A percentile compares a stretch with the other conserved stretches of the same genome.
These are phyloP conservation scores for Venturia oleaginea DNA, from an alignment of 2,329 filamentous ascomycete genomes.

Conservation along the genomic window DNA sequence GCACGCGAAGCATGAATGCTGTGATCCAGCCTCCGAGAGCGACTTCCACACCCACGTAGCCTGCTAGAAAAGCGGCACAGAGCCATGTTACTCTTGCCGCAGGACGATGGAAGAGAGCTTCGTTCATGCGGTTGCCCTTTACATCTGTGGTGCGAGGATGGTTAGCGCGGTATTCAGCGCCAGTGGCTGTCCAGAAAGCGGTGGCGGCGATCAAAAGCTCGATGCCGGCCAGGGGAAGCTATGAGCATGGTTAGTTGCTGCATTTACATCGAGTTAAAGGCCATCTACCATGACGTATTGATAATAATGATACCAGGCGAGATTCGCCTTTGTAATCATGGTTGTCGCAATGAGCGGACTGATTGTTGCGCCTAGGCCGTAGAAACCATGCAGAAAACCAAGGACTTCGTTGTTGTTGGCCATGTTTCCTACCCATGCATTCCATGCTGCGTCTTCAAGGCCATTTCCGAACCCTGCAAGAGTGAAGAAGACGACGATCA, in stretches of 20 bases:
- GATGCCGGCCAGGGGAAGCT: slow-evolving; percentile 46
- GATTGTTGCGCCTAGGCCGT: slow-evolving; percentile 62
- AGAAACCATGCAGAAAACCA: slow-evolving; percentile 63
- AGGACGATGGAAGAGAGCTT: slow-evolving; percentile 38
- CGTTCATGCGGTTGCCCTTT: slow-evolving; percentile 41
- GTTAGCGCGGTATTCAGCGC: slow-evolving; percentile 45
- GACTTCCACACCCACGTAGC: slow-evolving; percentile 72
- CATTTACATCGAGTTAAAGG: not conserved
- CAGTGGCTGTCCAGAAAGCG: slow-evolving; percentile 58
- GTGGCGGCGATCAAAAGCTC: slow-evolving; percentile 44
- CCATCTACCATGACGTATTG: slow-evolving; percentile 56
- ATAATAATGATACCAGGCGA: slow-evolving; percentile 67
- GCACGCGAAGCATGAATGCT: slow-evolving; percentile 75
- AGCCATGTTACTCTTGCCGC: slow-evolving; percentile 58
- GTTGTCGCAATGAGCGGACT: slow-evolving; percentile 62
- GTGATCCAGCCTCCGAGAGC: slow-evolving; percentile 73
- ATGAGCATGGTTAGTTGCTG: not conserved
- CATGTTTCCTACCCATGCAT: slow-evolving; percentile 62
- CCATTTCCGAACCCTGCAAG: slow-evolving; percentile 65
- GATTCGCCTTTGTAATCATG: slow-evolving; percentile 54
- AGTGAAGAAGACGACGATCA: slow-evolving; percentile 55
- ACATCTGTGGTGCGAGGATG: slow-evolving; percentile 36
- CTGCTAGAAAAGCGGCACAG: slow-evolving; percentile 63
- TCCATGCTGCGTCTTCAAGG: slow-evolving; percentile 53
- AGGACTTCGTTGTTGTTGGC: slow-evolving; percentile 63